Percentiles rank a stretch among this genome's conserved stretches.
Conservation (phyloP, 192 early-diverging fungal genomes). For the Dissophora ornata region DNA sequence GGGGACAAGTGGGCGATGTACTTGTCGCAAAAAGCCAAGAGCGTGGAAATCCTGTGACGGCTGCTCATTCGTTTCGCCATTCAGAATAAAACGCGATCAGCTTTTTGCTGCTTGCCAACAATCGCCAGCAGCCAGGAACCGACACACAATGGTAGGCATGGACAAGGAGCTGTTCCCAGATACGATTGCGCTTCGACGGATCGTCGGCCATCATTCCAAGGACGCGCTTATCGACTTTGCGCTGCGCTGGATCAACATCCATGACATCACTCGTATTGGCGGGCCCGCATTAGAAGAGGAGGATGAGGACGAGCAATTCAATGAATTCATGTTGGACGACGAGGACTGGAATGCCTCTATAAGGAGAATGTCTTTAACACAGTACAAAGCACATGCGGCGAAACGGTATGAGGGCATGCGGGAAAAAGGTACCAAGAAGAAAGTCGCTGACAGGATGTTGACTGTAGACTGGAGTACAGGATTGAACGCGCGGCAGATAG, state of each 20-base stretch:
- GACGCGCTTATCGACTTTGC: constrained; percentile 47
- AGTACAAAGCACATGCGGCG: constrained; percentile 16
- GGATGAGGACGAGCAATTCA: constrained; percentile 11
- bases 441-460: constrained; percentile 34
- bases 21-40: too few relatives aligned
- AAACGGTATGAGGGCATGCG: constrained; percentile 26
- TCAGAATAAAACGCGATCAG: too few relatives aligned
- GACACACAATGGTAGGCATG: constrained; percentile 9
- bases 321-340: constrained; percentile 16
- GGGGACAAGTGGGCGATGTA: background rate
- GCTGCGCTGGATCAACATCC: constrained; percentile 40
- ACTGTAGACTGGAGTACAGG: constrained; percentile 37
- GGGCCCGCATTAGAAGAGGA: background rate
- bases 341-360: background rate
- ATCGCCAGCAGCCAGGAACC: background rate
- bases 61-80: too few relatives aligned
- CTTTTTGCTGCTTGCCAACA: too few relatives aligned
- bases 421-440: constrained; percentile 18
- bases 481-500: constrained; percentile 45
- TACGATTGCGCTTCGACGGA: constrained; percentile 42
- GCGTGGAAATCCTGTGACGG: too few relatives aligned
- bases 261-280: constrained; percentile 21
- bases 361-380: background rate
- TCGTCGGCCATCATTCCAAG: constrained; percentile 54
- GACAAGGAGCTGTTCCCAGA: constrained; percentile 19